Conservation (phyloP, 2,329 filamentous ascomycete genomes). For the Cryphonectria nitschkei region DNA sequence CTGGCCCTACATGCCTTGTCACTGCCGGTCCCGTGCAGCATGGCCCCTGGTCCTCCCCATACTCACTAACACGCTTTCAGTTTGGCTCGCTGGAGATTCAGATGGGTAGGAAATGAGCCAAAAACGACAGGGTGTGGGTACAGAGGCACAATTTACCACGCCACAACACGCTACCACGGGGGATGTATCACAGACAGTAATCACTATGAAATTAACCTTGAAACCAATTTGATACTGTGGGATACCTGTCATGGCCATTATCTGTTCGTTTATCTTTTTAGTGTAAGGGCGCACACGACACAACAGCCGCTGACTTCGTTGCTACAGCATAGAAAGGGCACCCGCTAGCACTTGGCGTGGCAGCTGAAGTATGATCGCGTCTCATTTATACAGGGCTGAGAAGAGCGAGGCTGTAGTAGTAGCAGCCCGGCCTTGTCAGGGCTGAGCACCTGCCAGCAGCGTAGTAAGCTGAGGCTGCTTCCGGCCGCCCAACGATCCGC, state of each 20-base stretch:
- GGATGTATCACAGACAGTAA: not conserved
- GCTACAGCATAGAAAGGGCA: not conserved
- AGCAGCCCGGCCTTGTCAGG: not conserved
- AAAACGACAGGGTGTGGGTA: not conserved
- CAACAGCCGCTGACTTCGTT: not conserved
- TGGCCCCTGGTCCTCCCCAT: constrained; percentile 15
- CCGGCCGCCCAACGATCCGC: not conserved
- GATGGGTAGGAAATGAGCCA: constrained; percentile 9
- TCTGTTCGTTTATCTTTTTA: no score
- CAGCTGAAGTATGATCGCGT: not conserved
- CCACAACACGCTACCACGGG: not conserved
- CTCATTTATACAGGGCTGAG: not conserved
- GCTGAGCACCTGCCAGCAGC: not conserved
- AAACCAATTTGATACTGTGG: not conserved
- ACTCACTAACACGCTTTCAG: constrained; percentile 13
- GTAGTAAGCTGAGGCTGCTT: not conserved
- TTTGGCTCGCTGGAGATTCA: constrained; percentile 8
- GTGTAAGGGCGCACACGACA: not conserved
- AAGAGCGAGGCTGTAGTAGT: not conserved
- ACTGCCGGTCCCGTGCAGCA: constrained; percentile 13
- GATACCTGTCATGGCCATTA: not conserved
- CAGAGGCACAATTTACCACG: not conserved
- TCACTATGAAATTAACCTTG: not conserved
- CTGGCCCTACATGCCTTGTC: constrained; percentile 2
- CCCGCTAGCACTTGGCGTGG: not conserved